These are phyloP conservation scores for Tuber umbilicatum DNA, from an alignment of 495 filamentous ascomycete genomes.

Conservation along the genomic window DNA sequence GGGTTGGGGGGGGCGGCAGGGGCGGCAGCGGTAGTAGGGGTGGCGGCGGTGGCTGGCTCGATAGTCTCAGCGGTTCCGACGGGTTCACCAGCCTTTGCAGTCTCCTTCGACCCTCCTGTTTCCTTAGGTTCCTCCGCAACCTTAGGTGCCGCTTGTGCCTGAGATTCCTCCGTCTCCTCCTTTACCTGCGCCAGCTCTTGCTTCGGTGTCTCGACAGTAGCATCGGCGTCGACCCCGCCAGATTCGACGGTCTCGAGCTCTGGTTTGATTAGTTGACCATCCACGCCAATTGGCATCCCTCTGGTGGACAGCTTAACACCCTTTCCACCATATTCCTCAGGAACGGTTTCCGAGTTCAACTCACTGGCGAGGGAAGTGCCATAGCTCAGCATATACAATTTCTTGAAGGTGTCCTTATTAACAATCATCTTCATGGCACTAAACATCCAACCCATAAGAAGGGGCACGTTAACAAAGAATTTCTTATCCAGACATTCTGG, in stretches of 20 bases:
- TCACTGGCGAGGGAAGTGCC: constrained; percentile 63
- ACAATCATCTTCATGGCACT: constrained; percentile 70
- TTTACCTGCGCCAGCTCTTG: constrained; percentile 30
- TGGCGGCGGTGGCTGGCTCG: background rate
- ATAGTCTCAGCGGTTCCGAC: background rate
- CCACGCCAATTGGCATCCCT: constrained; percentile 10
- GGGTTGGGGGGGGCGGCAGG: background rate
- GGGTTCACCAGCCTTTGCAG: background rate
- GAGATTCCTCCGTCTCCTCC: background rate
- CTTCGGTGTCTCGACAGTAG: background rate
- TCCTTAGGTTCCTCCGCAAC: background rate
- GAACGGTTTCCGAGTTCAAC: constrained; percentile 57
- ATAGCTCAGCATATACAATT: constrained; percentile 75
- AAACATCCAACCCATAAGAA: constrained; percentile 83
- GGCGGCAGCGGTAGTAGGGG: background rate
- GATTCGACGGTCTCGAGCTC: constrained; percentile 42
- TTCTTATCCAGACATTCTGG: constrained; percentile 82
- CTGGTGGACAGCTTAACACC: constrained; percentile 12
- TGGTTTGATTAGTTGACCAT: constrained; percentile 18
- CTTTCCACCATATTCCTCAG: constrained; percentile 37
- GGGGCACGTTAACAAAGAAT: constrained; percentile 86
- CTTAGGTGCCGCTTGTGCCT: background rate
- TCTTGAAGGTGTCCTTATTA: constrained; percentile 70
- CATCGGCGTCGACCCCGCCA: constrained; percentile 34
- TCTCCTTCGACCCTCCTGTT: constrained; percentile 1